Conservation (phyloP, 768 basidiomycete species). For the Psilocybe cyanescens region DNA sequence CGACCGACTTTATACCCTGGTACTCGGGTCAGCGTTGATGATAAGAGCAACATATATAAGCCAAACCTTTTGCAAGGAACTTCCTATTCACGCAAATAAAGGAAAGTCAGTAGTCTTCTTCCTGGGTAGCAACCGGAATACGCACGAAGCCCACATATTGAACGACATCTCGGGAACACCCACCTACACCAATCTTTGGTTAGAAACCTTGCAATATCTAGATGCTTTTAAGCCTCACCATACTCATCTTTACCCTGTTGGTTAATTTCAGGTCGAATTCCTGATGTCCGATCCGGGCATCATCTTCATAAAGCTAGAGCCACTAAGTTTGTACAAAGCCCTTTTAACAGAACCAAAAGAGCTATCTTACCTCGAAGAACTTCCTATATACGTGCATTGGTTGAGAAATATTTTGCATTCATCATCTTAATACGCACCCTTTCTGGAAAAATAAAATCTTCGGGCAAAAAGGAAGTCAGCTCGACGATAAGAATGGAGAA, state of each 20-base stretch:
- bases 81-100: slow-evolving; percentile 47
- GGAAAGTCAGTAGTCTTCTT: neutral
- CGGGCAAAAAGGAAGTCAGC: slow-evolving; percentile 11
- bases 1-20: slow-evolving; percentile 92
- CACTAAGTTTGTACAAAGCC: neutral
- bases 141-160: slow-evolving; percentile 90
- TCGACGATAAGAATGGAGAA: slow-evolving; percentile 16
- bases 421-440: slow-evolving; percentile 55
- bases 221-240: slow-evolving; percentile 55
- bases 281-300: slow-evolving; percentile 90
- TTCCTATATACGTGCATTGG: slow-evolving; percentile 48
- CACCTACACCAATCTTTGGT: slow-evolving; percentile 51
- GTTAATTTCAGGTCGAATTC: slow-evolving; percentile 95
- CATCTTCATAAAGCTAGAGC: slow-evolving; percentile 87
- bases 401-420: neutral
- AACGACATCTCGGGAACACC: slow-evolving; percentile 95
- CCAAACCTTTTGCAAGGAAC: slow-evolving; percentile 76
- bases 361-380: slow-evolving; percentile 67
- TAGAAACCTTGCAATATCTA: neutral
- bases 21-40: neutral
- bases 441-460: slow-evolving; percentile 97
- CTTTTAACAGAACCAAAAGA: neutral
- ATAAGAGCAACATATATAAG: neutral
- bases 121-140: slow-evolving; percentile 15
- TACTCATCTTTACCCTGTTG: slow-evolving; percentile 96